phyloP scores from a whole-genome alignment of 2,329 filamentous ascomycete species.

The Shiraia bambusicola region DNA sequence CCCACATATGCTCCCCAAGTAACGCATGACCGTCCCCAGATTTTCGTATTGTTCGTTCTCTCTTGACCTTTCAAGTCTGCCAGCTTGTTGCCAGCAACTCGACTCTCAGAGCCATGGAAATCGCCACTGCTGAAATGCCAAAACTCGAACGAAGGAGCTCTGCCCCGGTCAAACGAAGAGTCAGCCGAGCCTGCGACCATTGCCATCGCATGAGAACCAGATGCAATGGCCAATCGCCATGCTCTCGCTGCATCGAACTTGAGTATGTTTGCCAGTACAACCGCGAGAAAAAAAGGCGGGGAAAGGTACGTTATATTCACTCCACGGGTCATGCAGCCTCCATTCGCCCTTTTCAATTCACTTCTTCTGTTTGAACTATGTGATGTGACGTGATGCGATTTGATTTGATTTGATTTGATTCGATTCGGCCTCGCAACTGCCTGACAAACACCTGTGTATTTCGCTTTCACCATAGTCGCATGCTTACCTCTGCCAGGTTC shows the following conservation, averaged over 20 bases:
- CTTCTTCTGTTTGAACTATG: neutral
- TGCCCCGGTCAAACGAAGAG: constrained; percentile 75
- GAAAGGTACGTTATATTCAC: constrained; percentile 71
- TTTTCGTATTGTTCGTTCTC: constrained; percentile 27
- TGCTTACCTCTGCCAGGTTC: constrained; percentile 31
- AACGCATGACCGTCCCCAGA: constrained; percentile 40
- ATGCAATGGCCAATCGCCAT: constrained; percentile 88
- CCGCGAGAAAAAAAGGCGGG: constrained; percentile 88
- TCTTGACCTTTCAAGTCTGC: constrained; percentile 1
- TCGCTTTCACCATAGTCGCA: neutral
- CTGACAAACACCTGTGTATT: neutral
- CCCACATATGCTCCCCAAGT: constrained; percentile 41
- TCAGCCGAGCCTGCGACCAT: constrained; percentile 91
- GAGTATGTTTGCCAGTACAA: constrained; percentile 88
- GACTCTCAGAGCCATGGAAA: constrained; percentile 28
- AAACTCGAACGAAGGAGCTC: constrained; percentile 44
- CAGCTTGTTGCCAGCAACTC: neutral
- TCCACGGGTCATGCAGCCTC: neutral
- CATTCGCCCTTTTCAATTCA: too few relatives aligned
- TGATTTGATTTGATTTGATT: too few relatives aligned
- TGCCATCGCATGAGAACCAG: constrained; percentile 94
- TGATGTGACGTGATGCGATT: neutral
- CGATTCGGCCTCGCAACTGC: neutral
- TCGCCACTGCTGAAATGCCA: constrained; percentile 22
- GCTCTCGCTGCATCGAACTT: constrained; percentile 80